These are phyloP conservation scores for grape (Vitis vinifera) DNA, from an alignment of 164 flowering plant species.

Conservation along the genomic window ASM3070453v1 NC_081815.1:5243001-5243500, in stretches of 20 bases:
- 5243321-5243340: no score
- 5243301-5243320: no score
- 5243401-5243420: no score
- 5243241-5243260: background rate
- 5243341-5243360: no score
- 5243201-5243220: no score
- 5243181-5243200: no score
- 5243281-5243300: background rate
- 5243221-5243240: slow-evolving; percentile 4
- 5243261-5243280: background rate
- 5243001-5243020: slow-evolving; percentile 79
- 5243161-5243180: background rate
- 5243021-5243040: slow-evolving; percentile 11
- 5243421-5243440: no score
- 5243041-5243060: slow-evolving; percentile 50
- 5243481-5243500: no score
- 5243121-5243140: slow-evolving; percentile 11
- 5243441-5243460: no score
- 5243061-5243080: slow-evolving; percentile 22
- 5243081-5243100: background rate
- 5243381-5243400: no score
- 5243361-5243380: no score
- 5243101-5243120: background rate
- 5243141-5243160: background rate
- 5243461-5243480: no score